phyloP scores from a whole-genome alignment of 2,329 filamentous ascomycete species.

The Ophiostoma montium region DNA sequence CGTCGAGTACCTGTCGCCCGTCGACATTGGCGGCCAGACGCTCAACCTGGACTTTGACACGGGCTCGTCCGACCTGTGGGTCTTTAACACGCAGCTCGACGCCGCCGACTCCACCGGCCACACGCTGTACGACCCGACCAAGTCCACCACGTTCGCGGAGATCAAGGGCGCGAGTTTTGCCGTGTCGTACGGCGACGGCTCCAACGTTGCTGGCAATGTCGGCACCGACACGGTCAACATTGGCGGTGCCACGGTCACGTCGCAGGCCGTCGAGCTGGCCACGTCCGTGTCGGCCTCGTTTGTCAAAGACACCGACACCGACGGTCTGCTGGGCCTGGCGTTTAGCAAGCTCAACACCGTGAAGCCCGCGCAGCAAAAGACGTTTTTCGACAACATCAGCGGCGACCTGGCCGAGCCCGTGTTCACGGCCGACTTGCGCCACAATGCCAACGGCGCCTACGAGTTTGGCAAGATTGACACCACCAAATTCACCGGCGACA shows the following conservation, averaged over 20 bases:
- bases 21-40: conserved; percentile 54
- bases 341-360: conserved; percentile 54
- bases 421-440: conserved; percentile 56
- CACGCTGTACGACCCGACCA: conserved; percentile 23
- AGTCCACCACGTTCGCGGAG: conserved; percentile 22
- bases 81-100: conserved; percentile 49
- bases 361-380: conserved; percentile 47
- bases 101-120: conserved; percentile 32
- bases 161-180: conserved; percentile 37
- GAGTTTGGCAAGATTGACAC: conserved; percentile 60
- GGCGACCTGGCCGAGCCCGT: conserved; percentile 46
- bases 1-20: conserved; percentile 54
- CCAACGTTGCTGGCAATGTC: conserved; percentile 47
- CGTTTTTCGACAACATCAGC: conserved; percentile 59
- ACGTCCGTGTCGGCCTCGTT: conserved; percentile 44
- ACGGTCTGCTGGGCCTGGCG: conserved; percentile 56
- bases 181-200: conserved; percentile 57
- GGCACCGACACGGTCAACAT: conserved; percentile 54
- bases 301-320: conserved; percentile 41
- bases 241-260: conserved; percentile 45
- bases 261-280: conserved; percentile 56
- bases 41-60: conserved; percentile 61
- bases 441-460: conserved; percentile 47
- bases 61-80: conserved; percentile 64
- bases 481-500: conserved; percentile 45